Evolutionary conservation across 805 yeast genomes (phyloP).

Genomic region (Candida fluviatilis): DNA sequence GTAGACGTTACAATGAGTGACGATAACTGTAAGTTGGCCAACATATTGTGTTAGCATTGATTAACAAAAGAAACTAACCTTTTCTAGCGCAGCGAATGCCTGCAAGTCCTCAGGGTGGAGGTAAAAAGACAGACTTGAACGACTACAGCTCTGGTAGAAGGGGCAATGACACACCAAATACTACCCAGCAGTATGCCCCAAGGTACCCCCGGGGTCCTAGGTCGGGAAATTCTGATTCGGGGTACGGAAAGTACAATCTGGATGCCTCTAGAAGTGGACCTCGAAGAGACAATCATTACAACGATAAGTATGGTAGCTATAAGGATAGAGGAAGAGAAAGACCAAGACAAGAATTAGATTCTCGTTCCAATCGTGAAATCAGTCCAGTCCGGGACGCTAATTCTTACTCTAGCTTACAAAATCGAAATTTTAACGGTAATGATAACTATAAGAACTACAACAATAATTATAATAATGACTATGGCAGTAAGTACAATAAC

Average conservation of each 20-base stretch:
- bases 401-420: too few relatives aligned
- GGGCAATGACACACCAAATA: conserved; percentile 4
- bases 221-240: background rate
- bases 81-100: background rate
- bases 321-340: conserved; percentile 6
- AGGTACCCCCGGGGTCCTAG: conserved; percentile 1
- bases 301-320: conserved; percentile 2
- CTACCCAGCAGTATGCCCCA: conserved; percentile 3
- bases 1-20: background rate
- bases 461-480: background rate
- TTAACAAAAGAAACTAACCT: background rate
- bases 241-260: conserved; percentile 1
- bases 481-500: conserved; percentile 1
- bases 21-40: conserved; percentile 1
- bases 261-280: background rate
- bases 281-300: conserved; percentile 1
- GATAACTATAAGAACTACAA: conserved; percentile 9
- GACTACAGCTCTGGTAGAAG: conserved; percentile 6
- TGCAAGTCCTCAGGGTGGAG: background rate
- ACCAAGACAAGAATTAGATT: background rate
- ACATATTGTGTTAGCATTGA: too few relatives aligned
- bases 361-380: background rate
- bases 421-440: too few relatives aligned
- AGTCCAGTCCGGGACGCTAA: background rate
- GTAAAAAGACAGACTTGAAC: background rate